Evolutionary conservation across 2,329 filamentous ascomycete species (phyloP), one percentile per base, ranked within the genome.

Genomic region (Uncinocarpus reesii): DNA sequence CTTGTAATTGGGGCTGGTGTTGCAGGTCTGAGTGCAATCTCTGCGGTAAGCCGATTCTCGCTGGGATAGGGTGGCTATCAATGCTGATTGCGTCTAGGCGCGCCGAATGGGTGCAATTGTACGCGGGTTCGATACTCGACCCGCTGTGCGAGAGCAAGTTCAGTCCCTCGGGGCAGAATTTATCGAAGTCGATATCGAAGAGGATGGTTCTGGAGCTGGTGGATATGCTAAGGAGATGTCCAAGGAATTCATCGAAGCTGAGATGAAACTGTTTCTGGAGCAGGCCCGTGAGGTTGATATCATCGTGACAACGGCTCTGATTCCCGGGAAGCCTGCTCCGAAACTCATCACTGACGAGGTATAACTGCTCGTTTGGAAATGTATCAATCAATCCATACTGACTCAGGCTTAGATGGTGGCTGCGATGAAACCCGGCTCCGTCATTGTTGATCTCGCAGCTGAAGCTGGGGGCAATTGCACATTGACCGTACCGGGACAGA

Each of bases 201-300:
- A 95, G 66, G 86, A 92, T 52, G 88, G 88, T 1, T 80, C 83
- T 10, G 87, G 86, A 2, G 80, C 84, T 7, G 87, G 88, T 23
- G 88, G 88, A 13, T 95, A 95, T 60, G 86, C 86, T 46, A 94
- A 94, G 61, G 86, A 89, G 61, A 94, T 94, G 87, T 92, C 86
- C 47, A 88, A 90, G 60, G 87, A 90, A 56, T 95, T 94, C 60
- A 87, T 92, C 62, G 86, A 87, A 52, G 87, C 87, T 4, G 86
- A 95, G 64, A 93, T 93, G 86, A 89, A 86, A 64, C 74, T 95
- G 0, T 95, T 95, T 67, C 80, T 85, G 62, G 84, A 92, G 56
- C 88, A 94, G 64, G 85, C 84, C 52, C 77, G 79, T 51, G 88
- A 95, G 32, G 86, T 94, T 44, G 87, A 95, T 65, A 94, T 95